Conservation (phyloP, 1,284 basidiomycete genomes). For the Sporisorium exsertum region DNA sequence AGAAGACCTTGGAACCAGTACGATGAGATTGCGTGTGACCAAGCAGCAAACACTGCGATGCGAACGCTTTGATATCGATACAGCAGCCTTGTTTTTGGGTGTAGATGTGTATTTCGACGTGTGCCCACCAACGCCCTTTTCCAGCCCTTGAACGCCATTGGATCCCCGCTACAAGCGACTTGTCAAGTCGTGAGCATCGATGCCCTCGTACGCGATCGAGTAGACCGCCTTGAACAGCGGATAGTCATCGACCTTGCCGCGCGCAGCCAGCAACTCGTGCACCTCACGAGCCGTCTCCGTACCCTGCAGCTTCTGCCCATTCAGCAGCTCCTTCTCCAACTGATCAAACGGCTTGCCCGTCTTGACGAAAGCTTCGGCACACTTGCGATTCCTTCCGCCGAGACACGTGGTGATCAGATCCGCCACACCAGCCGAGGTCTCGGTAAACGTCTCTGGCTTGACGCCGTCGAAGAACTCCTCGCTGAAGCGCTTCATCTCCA, state of each 20-base stretch:
- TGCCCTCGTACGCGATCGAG: slow-evolving; percentile 63
- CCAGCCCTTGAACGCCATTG: background rate
- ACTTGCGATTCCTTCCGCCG: slow-evolving; percentile 74
- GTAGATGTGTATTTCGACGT: background rate
- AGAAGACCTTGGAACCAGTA: background rate
- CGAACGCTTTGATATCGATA: background rate
- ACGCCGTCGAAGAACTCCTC: slow-evolving; percentile 74
- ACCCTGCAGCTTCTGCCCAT: slow-evolving; percentile 75
- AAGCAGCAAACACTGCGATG: background rate
- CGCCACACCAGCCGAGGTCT: slow-evolving; percentile 73
- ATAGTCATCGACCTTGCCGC: slow-evolving; percentile 72
- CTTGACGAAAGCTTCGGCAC: slow-evolving; percentile 73
- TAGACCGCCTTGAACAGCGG: slow-evolving; percentile 73
- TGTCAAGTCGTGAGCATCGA: slow-evolving; percentile 70
- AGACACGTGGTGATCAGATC: slow-evolving; percentile 75
- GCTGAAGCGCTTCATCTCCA: slow-evolving; percentile 71
- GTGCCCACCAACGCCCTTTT: background rate
- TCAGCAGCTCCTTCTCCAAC: slow-evolving; percentile 74
- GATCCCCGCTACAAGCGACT: slow-evolving; percentile 49
- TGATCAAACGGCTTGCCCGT: slow-evolving; percentile 73
- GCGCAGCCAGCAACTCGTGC: slow-evolving; percentile 72
- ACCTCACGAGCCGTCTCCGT: slow-evolving; percentile 73
- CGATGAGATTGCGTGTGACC: slow-evolving; percentile 1
- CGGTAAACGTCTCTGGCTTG: slow-evolving; percentile 73
- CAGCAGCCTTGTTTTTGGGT: background rate